A percentile compares a stretch with the other conserved stretches of the same genome.
Evolutionary conservation across 1,139 yeast genomes (phyloP).

Genomic region (Diutina mesorugosa): DNA sequence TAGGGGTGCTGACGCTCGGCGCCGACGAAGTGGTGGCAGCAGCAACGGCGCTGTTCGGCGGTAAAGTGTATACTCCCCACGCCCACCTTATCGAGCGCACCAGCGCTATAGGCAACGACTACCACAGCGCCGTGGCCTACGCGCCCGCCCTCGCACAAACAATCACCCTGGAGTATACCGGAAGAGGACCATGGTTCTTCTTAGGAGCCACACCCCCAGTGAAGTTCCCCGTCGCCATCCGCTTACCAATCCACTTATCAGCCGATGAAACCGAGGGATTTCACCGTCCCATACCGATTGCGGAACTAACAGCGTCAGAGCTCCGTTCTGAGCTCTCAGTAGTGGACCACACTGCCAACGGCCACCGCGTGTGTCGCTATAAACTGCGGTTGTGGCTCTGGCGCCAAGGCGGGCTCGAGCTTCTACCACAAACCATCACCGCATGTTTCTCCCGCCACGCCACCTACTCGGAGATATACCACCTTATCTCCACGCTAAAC

Average conservation of each 20-base stretch:
- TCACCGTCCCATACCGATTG: conserved; percentile 13
- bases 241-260: conserved; percentile 30
- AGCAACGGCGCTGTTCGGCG: conserved; percentile 13
- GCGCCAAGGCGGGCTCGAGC: conserved; percentile 13
- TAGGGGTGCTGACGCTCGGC: conserved; percentile 33
- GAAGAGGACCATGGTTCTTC: not conserved
- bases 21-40: conserved; percentile 45
- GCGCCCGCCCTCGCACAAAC: conserved; percentile 2
- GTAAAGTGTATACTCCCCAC: conserved; percentile 1
- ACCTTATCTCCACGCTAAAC: conserved; percentile 22
- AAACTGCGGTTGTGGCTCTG: conserved; percentile 17
- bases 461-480: conserved; percentile 31
- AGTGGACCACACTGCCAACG: conserved; percentile 11
- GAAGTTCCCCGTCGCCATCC: conserved; percentile 13
- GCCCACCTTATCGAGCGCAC: not conserved
- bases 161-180: not conserved
- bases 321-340: conserved; percentile 6
- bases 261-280: conserved; percentile 19
- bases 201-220: not conserved
- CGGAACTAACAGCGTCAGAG: conserved; percentile 9
- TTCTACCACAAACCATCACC: conserved; percentile 27
- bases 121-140: conserved; percentile 2
- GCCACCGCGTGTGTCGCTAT: conserved; percentile 13
- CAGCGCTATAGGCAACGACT: not conserved
- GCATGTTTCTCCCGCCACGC: conserved; percentile 44